Evolutionary conservation across 768 basidiomycete species (phyloP).

Genomic region (Boletus insuetus): DNA sequence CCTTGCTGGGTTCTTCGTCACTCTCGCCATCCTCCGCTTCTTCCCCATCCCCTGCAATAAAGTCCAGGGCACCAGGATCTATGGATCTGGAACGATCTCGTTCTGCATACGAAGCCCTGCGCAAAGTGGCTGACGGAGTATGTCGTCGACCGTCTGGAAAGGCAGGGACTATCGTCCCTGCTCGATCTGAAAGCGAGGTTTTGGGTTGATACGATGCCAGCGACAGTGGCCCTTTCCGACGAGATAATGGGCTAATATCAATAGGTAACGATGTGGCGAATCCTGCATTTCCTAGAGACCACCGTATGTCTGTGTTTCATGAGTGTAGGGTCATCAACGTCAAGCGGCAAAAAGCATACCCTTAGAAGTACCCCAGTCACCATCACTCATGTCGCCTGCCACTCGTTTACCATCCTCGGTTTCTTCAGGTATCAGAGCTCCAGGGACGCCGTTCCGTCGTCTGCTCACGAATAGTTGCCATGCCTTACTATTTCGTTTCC

Average conservation of each 20-base stretch:
- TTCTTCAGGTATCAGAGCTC: constrained; percentile 36
- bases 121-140: constrained; percentile 47
- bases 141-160: constrained; percentile 18
- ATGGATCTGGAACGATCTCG: constrained; percentile 61
- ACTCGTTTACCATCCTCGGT: constrained; percentile 28
- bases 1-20: constrained; percentile 21
- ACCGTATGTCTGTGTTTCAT: constrained; percentile 22
- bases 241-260: constrained; percentile 43
- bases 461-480: constrained; percentile 58
- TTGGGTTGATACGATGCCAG: constrained; percentile 59
- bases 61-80: constrained; percentile 71
- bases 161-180: constrained; percentile 30
- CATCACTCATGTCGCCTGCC: constrained; percentile 17
- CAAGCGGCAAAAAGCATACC: constrained; percentile 19
- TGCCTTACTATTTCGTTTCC: constrained; percentile 60
- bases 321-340: background rate
- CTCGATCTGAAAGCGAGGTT: constrained; percentile 41
- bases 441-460: constrained; percentile 27
- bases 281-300: constrained; percentile 29
- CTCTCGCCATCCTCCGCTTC: constrained; percentile 41
- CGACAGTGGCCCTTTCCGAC: constrained; percentile 40
- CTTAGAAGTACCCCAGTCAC: constrained; percentile 25
- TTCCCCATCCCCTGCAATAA: constrained; percentile 49
- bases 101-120: constrained; percentile 63
- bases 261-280: constrained; percentile 64